phyloP scores from a whole-genome alignment of 768 basidiomycete species.

The Tricholoma terreum region DNA sequence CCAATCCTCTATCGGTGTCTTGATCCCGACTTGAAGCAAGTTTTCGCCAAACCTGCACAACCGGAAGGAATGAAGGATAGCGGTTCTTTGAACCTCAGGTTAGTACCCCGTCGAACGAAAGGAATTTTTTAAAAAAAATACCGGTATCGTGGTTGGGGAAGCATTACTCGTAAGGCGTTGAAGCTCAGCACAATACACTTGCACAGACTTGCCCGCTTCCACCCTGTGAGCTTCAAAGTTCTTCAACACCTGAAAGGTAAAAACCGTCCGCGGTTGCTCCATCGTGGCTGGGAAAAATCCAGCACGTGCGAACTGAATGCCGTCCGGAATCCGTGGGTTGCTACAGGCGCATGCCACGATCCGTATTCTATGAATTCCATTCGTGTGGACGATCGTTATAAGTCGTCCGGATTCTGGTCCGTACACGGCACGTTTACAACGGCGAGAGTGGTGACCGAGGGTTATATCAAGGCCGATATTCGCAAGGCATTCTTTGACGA shows the following conservation, averaged over 20 bases:
- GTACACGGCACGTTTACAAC: background rate
- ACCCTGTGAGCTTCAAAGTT: background rate
- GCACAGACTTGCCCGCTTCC: background rate
- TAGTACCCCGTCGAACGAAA: background rate
- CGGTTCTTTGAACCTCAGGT: background rate
- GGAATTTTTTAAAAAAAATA: background rate
- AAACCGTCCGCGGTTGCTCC: background rate
- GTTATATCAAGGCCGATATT: background rate
- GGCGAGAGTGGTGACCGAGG: background rate
- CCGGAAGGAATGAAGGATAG: background rate
- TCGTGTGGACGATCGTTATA: background rate
- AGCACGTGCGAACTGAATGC: background rate
- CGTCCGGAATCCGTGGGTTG: background rate
- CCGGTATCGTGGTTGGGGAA: background rate
- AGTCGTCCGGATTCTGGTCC: background rate
- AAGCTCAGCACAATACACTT: background rate
- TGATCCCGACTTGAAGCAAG: background rate
- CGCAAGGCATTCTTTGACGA: background rate
- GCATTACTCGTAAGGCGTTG: background rate
- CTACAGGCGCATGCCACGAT: background rate
- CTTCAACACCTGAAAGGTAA: background rate
- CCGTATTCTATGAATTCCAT: background rate
- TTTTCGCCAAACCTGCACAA: background rate
- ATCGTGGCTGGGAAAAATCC: background rate
- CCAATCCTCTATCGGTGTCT: background rate